These are phyloP conservation scores for Komagataella ulmi DNA, from an alignment of 805 yeast species.

Conservation along the genomic window DNA sequence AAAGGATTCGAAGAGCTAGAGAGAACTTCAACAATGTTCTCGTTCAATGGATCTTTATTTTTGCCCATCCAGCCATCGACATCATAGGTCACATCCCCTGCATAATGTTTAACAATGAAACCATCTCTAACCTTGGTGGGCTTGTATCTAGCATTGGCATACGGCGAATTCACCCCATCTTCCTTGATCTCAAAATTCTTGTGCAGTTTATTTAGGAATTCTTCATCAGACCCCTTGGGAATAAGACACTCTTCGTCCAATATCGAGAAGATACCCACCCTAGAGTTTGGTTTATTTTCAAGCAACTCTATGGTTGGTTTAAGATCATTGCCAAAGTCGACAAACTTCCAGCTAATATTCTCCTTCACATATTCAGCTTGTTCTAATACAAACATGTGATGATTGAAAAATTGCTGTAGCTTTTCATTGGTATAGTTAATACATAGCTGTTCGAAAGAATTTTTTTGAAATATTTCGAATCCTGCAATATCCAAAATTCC, in stretches of 20 bases:
- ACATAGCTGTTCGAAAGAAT: slow-evolving; percentile 48
- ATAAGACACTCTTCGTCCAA: slow-evolving; percentile 92
- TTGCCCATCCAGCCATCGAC: slow-evolving; percentile 90
- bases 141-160: slow-evolving; percentile 24
- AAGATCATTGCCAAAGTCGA: slow-evolving; percentile 89
- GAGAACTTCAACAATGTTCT: slow-evolving; percentile 44
- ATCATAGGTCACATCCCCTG: slow-evolving; percentile 90
- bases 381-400: slow-evolving; percentile 46
- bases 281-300: slow-evolving; percentile 43
- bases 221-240: slow-evolving; percentile 75
- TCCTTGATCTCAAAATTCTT: slow-evolving; percentile 42
- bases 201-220: slow-evolving; percentile 72
- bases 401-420: slow-evolving; percentile 48
- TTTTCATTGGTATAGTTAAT: slow-evolving; percentile 50
- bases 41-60: slow-evolving; percentile 87
- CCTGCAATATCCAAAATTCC: slow-evolving; percentile 54
- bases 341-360: slow-evolving; percentile 54
- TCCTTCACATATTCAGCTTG: slow-evolving; percentile 48
- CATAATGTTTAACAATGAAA: slow-evolving; percentile 82
- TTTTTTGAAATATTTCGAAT: slow-evolving; percentile 42
- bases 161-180: slow-evolving; percentile 3
- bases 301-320: slow-evolving; percentile 91
- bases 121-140: slow-evolving; percentile 68
- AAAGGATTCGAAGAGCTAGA: slow-evolving; percentile 43
- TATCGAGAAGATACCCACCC: slow-evolving; percentile 69